phyloP scores from a whole-genome alignment of 805 yeast genomes.

The Cyberlindnera petersonii region DNA sequence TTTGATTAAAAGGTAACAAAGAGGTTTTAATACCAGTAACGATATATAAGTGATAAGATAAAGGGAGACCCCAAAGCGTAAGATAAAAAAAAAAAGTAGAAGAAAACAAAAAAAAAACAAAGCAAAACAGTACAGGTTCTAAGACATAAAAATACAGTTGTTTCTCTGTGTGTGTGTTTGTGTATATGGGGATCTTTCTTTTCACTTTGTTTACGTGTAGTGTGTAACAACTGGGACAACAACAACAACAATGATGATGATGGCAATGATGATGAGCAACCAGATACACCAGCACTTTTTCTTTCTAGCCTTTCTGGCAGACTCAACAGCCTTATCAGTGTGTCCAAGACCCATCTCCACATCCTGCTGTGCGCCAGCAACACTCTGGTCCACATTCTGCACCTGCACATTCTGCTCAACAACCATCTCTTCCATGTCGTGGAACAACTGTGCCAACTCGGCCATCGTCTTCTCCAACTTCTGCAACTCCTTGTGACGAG shows the following conservation, averaged over 20 bases:
- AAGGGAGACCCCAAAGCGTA: neutral
- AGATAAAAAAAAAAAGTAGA: neutral
- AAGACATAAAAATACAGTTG: slow-evolving; percentile 1
- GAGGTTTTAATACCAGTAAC: no score
- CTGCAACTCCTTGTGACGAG: slow-evolving; percentile 90
- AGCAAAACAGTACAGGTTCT: neutral
- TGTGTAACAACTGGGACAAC: slow-evolving; percentile 35
- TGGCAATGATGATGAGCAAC: no score
- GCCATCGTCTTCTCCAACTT: slow-evolving; percentile 94
- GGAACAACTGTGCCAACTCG: slow-evolving; percentile 89
- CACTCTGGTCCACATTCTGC: slow-evolving; percentile 76
- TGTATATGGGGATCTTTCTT: neutral
- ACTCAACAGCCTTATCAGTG: slow-evolving; percentile 82
- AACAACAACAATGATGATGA: slow-evolving; percentile 67
- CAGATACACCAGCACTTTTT: slow-evolving; percentile 89
- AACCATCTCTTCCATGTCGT: slow-evolving; percentile 94
- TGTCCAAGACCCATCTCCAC: slow-evolving; percentile 94
- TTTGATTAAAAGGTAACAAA: neutral
- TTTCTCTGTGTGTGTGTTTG: neutral
- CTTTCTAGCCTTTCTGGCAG: slow-evolving; percentile 86
- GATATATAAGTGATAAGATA: no score
- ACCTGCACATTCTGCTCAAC: slow-evolving; percentile 91
- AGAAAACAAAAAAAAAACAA: neutral
- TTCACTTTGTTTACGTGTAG: slow-evolving; percentile 14
- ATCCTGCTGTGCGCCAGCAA: slow-evolving; percentile 79